phyloP scores from a whole-genome alignment of 2,329 filamentous ascomycete genomes.

The Sarocladium brachiariae region DNA sequence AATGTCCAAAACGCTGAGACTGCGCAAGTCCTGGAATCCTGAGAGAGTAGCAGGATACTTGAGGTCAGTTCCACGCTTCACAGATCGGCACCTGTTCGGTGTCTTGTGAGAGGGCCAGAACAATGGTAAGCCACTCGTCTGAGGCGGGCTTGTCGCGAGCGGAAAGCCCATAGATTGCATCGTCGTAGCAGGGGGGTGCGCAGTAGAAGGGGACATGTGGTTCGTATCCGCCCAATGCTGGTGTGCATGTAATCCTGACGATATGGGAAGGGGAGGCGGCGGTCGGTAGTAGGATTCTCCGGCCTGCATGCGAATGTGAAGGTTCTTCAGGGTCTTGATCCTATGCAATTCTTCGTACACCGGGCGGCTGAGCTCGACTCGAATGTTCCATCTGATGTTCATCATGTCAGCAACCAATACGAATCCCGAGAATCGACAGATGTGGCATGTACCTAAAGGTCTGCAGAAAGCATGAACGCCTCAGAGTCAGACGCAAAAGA shows the following conservation, averaged over 20 bases:
- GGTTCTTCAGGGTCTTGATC: conserved; percentile 42
- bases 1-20: conserved; percentile 51
- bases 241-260: conserved; percentile 25
- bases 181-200: conserved; percentile 16
- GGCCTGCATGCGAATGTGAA: conserved; percentile 53
- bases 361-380: conserved; percentile 52
- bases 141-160: conserved; percentile 13
- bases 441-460: conserved; percentile 38
- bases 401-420: background rate
- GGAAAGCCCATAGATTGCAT: conserved; percentile 11
- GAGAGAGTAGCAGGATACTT: conserved; percentile 47
- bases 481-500: conserved; percentile 48
- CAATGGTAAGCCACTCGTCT: conserved; percentile 13
- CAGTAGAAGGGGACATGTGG: conserved; percentile 15
- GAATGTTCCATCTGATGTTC: conserved; percentile 57
- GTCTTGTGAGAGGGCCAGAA: conserved; percentile 11
- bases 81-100: conserved; percentile 19
- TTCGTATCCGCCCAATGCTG: conserved; percentile 19
- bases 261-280: conserved; percentile 38
- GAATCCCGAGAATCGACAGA: background rate
- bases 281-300: conserved; percentile 42
- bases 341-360: conserved; percentile 51
- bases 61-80: conserved; percentile 23
- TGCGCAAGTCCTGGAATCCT: conserved; percentile 48
- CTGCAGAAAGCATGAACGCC: conserved; percentile 48